Base-by-base conservation (phyloP, 805 yeast genomes). In the Komagataella pseudopastoris region DNA sequence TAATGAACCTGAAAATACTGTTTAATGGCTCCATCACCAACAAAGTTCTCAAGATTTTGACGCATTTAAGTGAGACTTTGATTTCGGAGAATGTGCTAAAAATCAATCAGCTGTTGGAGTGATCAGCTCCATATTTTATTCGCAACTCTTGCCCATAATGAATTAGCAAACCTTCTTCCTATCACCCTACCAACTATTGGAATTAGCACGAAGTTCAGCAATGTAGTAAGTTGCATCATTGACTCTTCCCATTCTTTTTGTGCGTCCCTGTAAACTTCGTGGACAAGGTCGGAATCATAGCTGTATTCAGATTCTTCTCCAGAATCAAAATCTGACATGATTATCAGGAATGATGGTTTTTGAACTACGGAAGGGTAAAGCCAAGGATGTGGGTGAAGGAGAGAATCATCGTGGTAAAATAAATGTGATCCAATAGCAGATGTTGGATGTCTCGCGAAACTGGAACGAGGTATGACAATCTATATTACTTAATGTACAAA, bases 171-270 rank as follows among this genome's bases (percentile, higher is more conserved):
- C 55, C 81, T 63, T 56, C 90, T 72, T 3, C 93, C 93, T 48
- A 84, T 55, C 46, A 78, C 71, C 61, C 81, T 83, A 3, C 90
- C 90, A 17, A 81, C 58, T 53, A 83, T 60, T 2, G 93, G 93
- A 50, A 84, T 67, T 43, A 84, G 58, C 12, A 85, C 78, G 63
- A 80, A 72, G 51, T 75, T 77, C 39, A 82, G 63, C 43, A 83
- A 70, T n/a, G 76, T 76, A 45, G 71, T 71, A 52, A 85, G 60
- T 62, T 84, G 89, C 47, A 68, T 66, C 49, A 84, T 54, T 43
- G 84, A 80, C 57, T 81, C 85, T 50, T 83, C 85, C 89, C 89
- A 84, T 58, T 84, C 88, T 56, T 78, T 72, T 57, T 82, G 85
- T 1, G 87, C 83, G 43, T 77, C 55, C 16, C 30, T 30, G 44